Base-by-base conservation (phyloP, 2,329 filamentous ascomycete species). In the Biscogniauxia mediterranea region DNA sequence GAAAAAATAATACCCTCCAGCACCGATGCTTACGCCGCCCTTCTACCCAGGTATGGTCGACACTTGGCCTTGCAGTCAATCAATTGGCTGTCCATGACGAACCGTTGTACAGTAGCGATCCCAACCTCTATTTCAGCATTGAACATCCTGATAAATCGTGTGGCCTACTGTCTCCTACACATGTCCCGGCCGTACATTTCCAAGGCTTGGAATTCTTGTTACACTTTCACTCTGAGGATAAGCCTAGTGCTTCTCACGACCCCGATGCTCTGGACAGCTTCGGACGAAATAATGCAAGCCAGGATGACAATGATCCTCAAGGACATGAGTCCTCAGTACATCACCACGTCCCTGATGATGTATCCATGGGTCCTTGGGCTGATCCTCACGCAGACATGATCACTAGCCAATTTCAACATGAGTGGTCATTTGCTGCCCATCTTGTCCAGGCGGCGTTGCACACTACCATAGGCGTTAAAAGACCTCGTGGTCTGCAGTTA, bases 81-180 rank as follows among this genome's bases (percentile, higher is more conserved):
- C 55, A 65, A 56, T 60, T 69, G 3, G 66, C 68, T 13, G 56
- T 73, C 55, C 64, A 68, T 8, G 67, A 70, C 56, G 61, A 67
- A 2, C 57, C 60, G 20, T 50, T 62, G 26, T 60, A 64, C n/a
- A 59, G 63, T 17, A 68, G 63, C 15, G 61, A 54, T 4, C 71
- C 73, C 23, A 72, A 71, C 51, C 59, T 75, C 2, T 73, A 67
- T 61, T 69, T 74, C 51, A 69, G 66, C 51, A 58, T 74, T 17
- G 67, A 74, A 57, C 72, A 73, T 55, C 61, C 64, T 21, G 66
- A 74, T 52, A 75, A 74, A 57, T 69, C 71, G 6, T 66, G 63
- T 20, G 64, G 69, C 28, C 64, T 74, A 28, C 56, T 75, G 49
- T 72, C 71, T 1, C 72, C 73, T 19, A 68, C 70, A 21, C 65